Conservation (phyloP, 257 asterid species). For the Ehretia macrophylla region DNA sequence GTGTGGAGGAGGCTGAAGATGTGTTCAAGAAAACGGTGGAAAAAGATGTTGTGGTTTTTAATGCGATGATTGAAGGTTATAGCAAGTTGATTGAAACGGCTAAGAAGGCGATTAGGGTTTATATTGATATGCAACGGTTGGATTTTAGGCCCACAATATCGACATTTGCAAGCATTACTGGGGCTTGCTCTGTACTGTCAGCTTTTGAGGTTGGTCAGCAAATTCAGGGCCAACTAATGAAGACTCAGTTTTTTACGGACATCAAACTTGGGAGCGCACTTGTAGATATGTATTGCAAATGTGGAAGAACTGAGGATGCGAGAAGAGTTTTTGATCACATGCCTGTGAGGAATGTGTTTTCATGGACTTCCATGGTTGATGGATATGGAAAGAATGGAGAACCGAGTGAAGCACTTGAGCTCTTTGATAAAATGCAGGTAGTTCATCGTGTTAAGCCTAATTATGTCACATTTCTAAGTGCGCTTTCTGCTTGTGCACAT, state of each 20-base stretch:
- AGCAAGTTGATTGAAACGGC: constrained; percentile 64
- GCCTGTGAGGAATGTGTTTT: constrained; percentile 68
- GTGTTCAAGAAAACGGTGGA: constrained; percentile 50
- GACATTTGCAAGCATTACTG: constrained; percentile 77
- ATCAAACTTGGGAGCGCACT: constrained; percentile 79
- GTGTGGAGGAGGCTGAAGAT: constrained; percentile 60
- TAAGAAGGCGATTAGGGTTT: constrained; percentile 59
- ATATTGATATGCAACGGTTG: constrained; percentile 55
- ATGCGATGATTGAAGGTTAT: constrained; percentile 97
- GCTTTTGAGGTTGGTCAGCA: constrained; percentile 70
- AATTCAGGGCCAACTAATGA: constrained; percentile 60
- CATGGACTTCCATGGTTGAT: constrained; percentile 96
- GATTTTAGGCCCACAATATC: constrained; percentile 57
- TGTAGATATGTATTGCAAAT: constrained; percentile 83
- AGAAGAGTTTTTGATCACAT: constrained; percentile 56
- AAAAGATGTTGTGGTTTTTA: constrained; percentile 80
- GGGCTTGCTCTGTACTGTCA: constrained; percentile 78
- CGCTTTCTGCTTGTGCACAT: constrained; percentile 82
- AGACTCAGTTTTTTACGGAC: constrained; percentile 43
- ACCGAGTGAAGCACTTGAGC: constrained; percentile 57
- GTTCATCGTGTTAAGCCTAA: constrained; percentile 42
- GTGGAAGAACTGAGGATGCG: constrained; percentile 73
- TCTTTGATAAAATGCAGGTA: constrained; percentile 48
- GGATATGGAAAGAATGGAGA: constrained; percentile 90
- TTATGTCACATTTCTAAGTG: constrained; percentile 76